Evolutionary conservation across 208 protist genomes (phyloP).

Genomic region (Trypanosoma theileri): DNA sequence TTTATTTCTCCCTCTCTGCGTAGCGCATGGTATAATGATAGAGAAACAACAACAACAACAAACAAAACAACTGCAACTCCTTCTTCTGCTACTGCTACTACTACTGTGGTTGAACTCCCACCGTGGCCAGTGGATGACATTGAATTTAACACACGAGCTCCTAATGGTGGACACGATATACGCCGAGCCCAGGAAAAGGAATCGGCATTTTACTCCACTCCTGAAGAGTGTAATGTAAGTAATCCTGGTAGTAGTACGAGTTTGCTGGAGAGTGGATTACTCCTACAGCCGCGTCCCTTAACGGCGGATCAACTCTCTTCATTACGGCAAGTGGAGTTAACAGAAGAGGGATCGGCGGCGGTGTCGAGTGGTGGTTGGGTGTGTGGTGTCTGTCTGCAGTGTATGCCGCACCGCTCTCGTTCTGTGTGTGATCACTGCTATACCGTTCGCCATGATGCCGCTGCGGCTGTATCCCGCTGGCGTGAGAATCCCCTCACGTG

Average conservation of each 20-base stretch:
- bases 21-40: no score
- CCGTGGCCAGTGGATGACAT: conserved; percentile 67
- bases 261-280: neutral
- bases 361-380: conserved; percentile 56
- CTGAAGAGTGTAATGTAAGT: neutral
- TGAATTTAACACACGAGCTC: conserved; percentile 61
- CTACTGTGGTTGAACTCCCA: conserved; percentile 28
- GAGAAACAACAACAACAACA: neutral
- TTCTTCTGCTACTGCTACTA: neutral
- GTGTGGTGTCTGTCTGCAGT: conserved; percentile 43
- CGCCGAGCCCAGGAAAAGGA: conserved; percentile 31
- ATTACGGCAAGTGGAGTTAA: conserved; percentile 22
- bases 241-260: neutral
- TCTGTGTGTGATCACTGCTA: conserved; percentile 52
- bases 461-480: conserved; percentile 12
- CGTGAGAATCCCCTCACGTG: conserved; percentile 30
- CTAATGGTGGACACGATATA: conserved; percentile 50
- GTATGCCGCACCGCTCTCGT: conserved; percentile 37
- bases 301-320: conserved; percentile 15
- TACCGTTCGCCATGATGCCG: conserved; percentile 54
- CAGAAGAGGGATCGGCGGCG: conserved; percentile 30
- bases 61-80: neutral
- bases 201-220: neutral
- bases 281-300: neutral
- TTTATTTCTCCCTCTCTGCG: no score